A percentile compares a stretch with the other conserved stretches of the same genome.
Evolutionary conservation across 2,329 filamentous ascomycete species (phyloP).

Genomic region (Tolypocladium guangdongense): DNA sequence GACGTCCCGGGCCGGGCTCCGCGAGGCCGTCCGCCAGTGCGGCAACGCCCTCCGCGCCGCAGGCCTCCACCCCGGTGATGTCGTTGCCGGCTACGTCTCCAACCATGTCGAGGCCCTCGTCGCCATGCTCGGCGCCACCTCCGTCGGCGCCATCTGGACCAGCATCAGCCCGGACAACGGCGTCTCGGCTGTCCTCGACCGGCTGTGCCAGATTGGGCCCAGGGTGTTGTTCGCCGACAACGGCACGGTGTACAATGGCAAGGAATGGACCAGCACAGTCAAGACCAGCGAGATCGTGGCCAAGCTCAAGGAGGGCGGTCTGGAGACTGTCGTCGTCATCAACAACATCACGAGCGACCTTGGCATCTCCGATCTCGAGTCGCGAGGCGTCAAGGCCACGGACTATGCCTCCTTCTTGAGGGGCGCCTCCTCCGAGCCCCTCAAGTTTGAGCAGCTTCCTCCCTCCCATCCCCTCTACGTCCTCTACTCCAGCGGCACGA

Average conservation of each 20-base stretch:
- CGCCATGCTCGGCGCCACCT: constrained; percentile 74
- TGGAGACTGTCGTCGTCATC: constrained; percentile 66
- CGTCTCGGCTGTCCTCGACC: constrained; percentile 80
- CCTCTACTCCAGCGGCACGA: constrained; percentile 87
- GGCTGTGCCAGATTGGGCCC: constrained; percentile 76
- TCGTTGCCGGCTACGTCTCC: constrained; percentile 68
- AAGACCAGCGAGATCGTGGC: constrained; percentile 72
- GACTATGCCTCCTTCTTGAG: constrained; percentile 35
- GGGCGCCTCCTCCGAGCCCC: constrained; percentile 29
- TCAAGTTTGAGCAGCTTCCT: constrained; percentile 64
- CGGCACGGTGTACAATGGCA: constrained; percentile 82
- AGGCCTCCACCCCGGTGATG: constrained; percentile 45
- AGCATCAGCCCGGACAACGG: constrained; percentile 88
- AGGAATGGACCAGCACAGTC: constrained; percentile 65
- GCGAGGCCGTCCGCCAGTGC: constrained; percentile 66
- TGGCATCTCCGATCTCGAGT: constrained; percentile 29
- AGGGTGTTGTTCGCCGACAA: constrained; percentile 79
- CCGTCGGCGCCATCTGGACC: constrained; percentile 84
- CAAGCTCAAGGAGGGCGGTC: constrained; percentile 44
- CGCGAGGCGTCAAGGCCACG: constrained; percentile 27
- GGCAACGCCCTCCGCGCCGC: constrained; percentile 57
- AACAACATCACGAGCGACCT: constrained; percentile 45
- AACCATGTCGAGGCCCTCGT: constrained; percentile 84
- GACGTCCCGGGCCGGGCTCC: constrained; percentile 66
- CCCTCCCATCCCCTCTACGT: constrained; percentile 90